phyloP scores from a whole-genome alignment of 179 eudicot species.

The Beta macrorhiza region DNA sequence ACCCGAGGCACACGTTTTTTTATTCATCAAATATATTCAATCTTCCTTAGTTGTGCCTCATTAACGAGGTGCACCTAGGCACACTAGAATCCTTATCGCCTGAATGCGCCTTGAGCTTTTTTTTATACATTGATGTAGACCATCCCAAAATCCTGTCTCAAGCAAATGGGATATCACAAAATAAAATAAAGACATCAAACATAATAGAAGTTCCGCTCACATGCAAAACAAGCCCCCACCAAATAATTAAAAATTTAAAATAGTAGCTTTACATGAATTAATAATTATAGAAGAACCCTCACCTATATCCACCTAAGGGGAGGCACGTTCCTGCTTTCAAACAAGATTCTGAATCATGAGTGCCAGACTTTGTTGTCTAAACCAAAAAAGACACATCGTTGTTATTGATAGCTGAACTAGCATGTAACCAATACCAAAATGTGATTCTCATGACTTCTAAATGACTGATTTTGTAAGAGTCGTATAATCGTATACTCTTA shows the following conservation, averaged over 20 bases:
- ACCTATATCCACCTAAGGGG: slow-evolving; percentile 98
- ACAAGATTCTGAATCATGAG: slow-evolving; percentile 85
- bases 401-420: slow-evolving; percentile 1
- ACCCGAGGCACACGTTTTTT: no score
- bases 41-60: no score
- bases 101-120: no score
- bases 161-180: no score
- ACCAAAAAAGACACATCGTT: neutral
- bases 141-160: no score
- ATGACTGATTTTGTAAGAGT: neutral
- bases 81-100: no score
- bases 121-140: no score
- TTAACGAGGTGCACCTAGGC: no score
- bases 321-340: slow-evolving; percentile 75
- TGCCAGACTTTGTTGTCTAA: slow-evolving; percentile 88
- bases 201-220: neutral
- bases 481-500: neutral
- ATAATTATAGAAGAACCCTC: slow-evolving; percentile 28
- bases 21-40: no score
- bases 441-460: neutral
- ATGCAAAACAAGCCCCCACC: neutral
- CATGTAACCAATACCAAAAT: neutral
- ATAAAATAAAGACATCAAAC: no score
- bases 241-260: neutral
- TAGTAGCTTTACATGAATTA: slow-evolving; percentile 7